Evolutionary conservation across 1,284 basidiomycete species (phyloP).

Genomic region (Pseudozyma pruni): DNA sequence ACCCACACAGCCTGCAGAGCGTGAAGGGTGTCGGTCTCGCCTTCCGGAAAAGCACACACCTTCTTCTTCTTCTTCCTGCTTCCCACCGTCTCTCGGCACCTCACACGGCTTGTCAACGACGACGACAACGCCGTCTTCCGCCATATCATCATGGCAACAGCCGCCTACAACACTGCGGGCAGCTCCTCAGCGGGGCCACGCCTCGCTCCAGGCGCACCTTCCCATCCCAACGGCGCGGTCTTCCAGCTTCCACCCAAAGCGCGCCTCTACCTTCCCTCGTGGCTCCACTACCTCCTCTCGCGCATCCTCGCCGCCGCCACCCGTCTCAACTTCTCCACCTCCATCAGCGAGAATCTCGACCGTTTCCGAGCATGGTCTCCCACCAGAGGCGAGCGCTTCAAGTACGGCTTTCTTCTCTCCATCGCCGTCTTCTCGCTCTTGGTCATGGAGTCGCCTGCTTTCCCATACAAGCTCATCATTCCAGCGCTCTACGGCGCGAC

Average conservation of each 20-base stretch:
- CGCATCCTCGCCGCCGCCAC: slow-evolving; percentile 57
- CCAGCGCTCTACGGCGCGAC: slow-evolving; percentile 78
- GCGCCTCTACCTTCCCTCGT: slow-evolving; percentile 35
- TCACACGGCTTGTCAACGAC: not conserved
- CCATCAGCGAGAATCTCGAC: slow-evolving; percentile 53
- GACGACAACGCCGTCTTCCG: not conserved
- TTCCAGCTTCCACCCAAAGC: slow-evolving; percentile 45
- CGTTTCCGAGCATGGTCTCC: slow-evolving; percentile 55
- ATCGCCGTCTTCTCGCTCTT: slow-evolving; percentile 78
- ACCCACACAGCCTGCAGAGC: too few relatives aligned
- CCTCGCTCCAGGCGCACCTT: slow-evolving; percentile 31
- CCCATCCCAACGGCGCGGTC: slow-evolving; percentile 2
- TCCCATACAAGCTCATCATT: slow-evolving; percentile 82
- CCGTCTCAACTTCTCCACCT: slow-evolving; percentile 61
- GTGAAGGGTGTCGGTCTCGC: too few relatives aligned
- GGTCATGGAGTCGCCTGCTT: slow-evolving; percentile 78
- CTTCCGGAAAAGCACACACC: too few relatives aligned
- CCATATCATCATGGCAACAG: slow-evolving; percentile 9
- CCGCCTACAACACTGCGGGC: slow-evolving; percentile 7
- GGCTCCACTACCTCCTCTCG: slow-evolving; percentile 55
- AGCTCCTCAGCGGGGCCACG: slow-evolving; percentile 12
- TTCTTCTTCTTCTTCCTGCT: too few relatives aligned
- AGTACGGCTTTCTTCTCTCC: slow-evolving; percentile 58
- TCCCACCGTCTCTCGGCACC: not conserved
- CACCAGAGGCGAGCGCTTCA: slow-evolving; percentile 54